These are phyloP conservation scores for Clathrus columnatus DNA, from an alignment of 768 basidiomycete genomes.

Conservation along the genomic window DNA sequence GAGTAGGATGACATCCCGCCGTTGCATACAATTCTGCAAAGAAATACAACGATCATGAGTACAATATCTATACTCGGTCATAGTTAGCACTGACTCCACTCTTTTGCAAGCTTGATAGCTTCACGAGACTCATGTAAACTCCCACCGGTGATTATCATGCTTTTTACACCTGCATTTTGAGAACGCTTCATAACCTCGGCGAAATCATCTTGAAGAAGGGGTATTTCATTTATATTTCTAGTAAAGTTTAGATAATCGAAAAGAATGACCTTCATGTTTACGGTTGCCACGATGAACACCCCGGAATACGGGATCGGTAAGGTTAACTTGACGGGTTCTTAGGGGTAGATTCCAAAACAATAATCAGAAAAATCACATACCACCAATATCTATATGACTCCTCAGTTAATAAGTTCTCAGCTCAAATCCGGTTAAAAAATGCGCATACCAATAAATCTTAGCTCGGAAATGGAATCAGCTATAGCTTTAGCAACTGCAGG, in stretches of 20 bases:
- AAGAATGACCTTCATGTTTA: constrained; percentile 39
- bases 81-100: constrained; percentile 35
- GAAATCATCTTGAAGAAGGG: constrained; percentile 46
- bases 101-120: constrained; percentile 51
- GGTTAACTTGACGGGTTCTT: constrained; percentile 32
- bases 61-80: not conserved
- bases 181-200: constrained; percentile 43
- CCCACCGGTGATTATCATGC: constrained; percentile 72
- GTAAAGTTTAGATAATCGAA: not conserved
- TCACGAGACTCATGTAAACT: constrained; percentile 53
- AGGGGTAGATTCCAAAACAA: not conserved
- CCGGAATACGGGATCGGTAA: constrained; percentile 51
- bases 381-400: constrained; percentile 29
- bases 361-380: constrained; percentile 16
- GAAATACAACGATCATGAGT: not conserved
- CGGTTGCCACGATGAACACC: constrained; percentile 40
- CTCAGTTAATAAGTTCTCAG: not conserved
- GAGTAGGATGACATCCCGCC: constrained; percentile 74
- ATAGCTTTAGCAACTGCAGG: constrained; percentile 14
- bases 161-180: constrained; percentile 48
- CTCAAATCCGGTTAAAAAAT: not conserved
- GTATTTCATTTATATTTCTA: not conserved
- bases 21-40: constrained; percentile 57
- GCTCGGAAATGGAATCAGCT: constrained; percentile 13
- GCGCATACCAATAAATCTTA: constrained; percentile 28